Percentiles rank a stretch among this genome's conserved stretches.
Evolutionary conservation across 306 rosid genomes (phyloP).

Genomic region (Quercus ilex): DNA sequence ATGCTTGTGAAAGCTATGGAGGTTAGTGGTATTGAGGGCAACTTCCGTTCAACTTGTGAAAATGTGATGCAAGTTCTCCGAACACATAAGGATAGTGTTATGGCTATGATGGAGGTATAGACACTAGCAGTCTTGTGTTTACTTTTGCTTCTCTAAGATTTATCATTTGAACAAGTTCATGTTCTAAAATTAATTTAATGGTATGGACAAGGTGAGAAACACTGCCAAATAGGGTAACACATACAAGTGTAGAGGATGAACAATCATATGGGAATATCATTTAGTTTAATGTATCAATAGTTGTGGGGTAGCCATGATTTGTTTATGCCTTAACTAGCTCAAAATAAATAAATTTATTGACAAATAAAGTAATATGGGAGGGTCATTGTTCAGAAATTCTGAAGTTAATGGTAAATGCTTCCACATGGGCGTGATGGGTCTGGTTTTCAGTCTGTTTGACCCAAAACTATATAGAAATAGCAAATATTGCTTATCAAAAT

Average conservation of each 20-base stretch:
- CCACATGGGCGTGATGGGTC: background rate
- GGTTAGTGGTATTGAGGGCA: conserved; percentile 97
- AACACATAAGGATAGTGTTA: conserved; percentile 79
- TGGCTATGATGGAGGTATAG: conserved; percentile 99
- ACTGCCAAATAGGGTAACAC: background rate
- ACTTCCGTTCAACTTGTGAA: conserved; percentile 97
- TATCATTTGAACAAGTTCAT: background rate
- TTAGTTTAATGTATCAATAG: background rate
- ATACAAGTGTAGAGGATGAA: background rate
- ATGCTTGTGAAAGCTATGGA: conserved; percentile 99
- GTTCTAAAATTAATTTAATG: background rate
- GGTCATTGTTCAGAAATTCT: too few species aligned
- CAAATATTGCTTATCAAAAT: background rate
- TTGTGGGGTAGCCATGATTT: background rate
- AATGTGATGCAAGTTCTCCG: conserved; percentile 95
- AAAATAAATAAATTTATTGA: background rate
- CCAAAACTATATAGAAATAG: background rate
- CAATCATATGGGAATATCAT: background rate
- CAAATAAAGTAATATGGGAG: background rate
- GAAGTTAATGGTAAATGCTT: background rate
- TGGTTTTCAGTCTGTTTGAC: background rate
- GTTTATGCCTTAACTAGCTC: background rate
- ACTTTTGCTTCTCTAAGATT: background rate
- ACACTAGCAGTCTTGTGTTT: background rate
- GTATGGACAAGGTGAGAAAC: background rate